Evolutionary conservation across 129 eudicot species (phyloP), one percentile per base, ranked within the genome.

Genomic region (Chrysanthemum seticuspe): DNA sequence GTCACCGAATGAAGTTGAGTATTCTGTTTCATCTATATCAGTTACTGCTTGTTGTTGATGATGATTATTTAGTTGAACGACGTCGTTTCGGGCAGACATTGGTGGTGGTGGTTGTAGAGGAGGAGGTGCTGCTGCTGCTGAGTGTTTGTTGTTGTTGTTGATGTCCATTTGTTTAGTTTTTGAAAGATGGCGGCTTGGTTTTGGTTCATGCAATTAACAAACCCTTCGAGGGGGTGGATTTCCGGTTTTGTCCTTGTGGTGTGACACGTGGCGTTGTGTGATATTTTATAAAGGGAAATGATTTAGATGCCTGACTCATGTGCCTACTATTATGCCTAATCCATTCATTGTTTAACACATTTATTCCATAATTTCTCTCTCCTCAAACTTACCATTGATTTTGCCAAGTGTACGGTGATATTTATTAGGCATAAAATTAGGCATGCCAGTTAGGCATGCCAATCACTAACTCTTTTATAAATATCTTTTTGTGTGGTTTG

Each of bases 1-100:
- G 81, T 82, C 92, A 59, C 84, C 98, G 85, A 92, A 89, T 55
- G 96, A 92, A 77, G 92, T 89, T 13, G 96, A 92, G 80, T 82
- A 85, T 73, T 92, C 98, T 4, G 96, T 92, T 68, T 86, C 96
- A 71, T 92, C 91, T 18, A 87, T 81, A 77, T 91, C 97, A 36
- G 71, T 83, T 13, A 12, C 2, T 8, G 72, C 67, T 0, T 14
- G 4, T 59, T 27, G 73, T 62, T 56, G 54, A 15, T 74, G 25
- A 29, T 61, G 2, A 11, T 60, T 11, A 25, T 21, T 61, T 11
- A 27, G 65, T 18, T 57, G 0, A 36, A 74, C 70, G 74, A 77
- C 68, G 57, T 74, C 83, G 57, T 56, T 70, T 60, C 74, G 85
- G 61, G 65, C 61, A 58, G 72, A 61, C 70, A 68, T 83, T 68